Percentiles rank a stretch among this genome's conserved stretches.
phyloP scores from a whole-genome alignment of 2,329 filamentous ascomycete genomes.

The Cordyceps militaris region DNA sequence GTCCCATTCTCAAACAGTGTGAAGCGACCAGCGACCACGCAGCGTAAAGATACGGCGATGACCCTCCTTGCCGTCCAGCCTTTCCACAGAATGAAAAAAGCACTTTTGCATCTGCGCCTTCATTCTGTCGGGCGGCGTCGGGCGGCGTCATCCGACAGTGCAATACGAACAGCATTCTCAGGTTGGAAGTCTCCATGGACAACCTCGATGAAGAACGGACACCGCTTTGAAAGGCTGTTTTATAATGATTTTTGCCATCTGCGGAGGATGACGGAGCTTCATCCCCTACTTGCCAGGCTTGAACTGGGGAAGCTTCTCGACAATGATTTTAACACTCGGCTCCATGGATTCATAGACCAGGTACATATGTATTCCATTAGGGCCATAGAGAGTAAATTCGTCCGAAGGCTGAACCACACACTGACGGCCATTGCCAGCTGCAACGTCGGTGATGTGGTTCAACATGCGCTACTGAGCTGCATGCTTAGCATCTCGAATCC shows the following conservation, averaged over 20 bases:
- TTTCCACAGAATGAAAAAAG: slow-evolving; percentile 23
- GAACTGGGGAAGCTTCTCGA: slow-evolving; percentile 28
- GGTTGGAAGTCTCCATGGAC: slow-evolving; percentile 34
- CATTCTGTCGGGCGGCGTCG: too few species aligned
- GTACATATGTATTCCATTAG: slow-evolving; percentile 26
- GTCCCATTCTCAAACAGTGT: slow-evolving; percentile 18
- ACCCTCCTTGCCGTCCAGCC: slow-evolving; percentile 25
- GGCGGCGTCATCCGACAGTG: too few species aligned
- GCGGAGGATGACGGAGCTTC: slow-evolving; percentile 30
- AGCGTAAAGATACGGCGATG: slow-evolving; percentile 23
- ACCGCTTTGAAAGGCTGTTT: slow-evolving; percentile 32
- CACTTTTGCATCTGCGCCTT: too few species aligned
- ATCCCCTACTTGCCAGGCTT: slow-evolving; percentile 20
- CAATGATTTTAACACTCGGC: slow-evolving; percentile 29
- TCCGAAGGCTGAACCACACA: too few species aligned
- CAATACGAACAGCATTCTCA: too few species aligned
- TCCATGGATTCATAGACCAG: slow-evolving; percentile 27
- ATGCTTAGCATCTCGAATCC: too few species aligned
- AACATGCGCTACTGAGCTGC: slow-evolving; percentile 18
- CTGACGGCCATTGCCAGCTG: too few species aligned
- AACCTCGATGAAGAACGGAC: slow-evolving; percentile 31
- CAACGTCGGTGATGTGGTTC: slow-evolving; percentile 15
- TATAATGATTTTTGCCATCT: slow-evolving; percentile 33
- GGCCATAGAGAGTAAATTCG: slow-evolving; percentile 23
- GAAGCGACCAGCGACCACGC: slow-evolving; percentile 21